Evolutionary conservation across 805 yeast genomes (phyloP).

Genomic region (Starmerella cellae): DNA sequence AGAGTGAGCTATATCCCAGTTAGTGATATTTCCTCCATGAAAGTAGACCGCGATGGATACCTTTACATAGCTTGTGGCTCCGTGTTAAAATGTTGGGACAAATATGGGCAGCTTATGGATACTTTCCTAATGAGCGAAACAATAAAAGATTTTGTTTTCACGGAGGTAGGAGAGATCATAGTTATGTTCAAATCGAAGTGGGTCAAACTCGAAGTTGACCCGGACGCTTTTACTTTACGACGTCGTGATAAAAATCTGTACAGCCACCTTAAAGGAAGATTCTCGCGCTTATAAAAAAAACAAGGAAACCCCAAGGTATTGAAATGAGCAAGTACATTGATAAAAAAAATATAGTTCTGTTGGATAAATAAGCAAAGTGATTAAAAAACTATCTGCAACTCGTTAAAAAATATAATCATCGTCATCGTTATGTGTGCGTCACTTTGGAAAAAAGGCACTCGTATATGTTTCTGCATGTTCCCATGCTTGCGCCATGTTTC

Average conservation of each 20-base stretch:
- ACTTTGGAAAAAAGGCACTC: too few relatives aligned
- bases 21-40: not conserved
- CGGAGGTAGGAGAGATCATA: not conserved
- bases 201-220: not conserved
- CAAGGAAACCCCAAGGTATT: too few relatives aligned
- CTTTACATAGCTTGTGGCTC: not conserved
- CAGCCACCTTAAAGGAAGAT: not conserved
- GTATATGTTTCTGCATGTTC: too few relatives aligned
- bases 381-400: too few relatives aligned
- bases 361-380: too few relatives aligned
- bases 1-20: not conserved
- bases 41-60: not conserved
- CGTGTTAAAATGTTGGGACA: slow-evolving; percentile 2
- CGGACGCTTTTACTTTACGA: not conserved
- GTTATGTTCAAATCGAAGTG: not conserved
- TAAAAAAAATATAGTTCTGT: too few relatives aligned
- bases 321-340: too few relatives aligned
- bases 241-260: not conserved
- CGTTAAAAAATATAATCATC: too few relatives aligned
- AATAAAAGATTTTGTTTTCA: slow-evolving; percentile 1
- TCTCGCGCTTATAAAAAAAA: not conserved
- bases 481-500: too few relatives aligned
- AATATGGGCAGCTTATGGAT: slow-evolving; percentile 1
- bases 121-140: not conserved
- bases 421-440: too few relatives aligned